phyloP scores from a whole-genome alignment of 192 early-diverging fungal species.

The Dispira parvispora region DNA sequence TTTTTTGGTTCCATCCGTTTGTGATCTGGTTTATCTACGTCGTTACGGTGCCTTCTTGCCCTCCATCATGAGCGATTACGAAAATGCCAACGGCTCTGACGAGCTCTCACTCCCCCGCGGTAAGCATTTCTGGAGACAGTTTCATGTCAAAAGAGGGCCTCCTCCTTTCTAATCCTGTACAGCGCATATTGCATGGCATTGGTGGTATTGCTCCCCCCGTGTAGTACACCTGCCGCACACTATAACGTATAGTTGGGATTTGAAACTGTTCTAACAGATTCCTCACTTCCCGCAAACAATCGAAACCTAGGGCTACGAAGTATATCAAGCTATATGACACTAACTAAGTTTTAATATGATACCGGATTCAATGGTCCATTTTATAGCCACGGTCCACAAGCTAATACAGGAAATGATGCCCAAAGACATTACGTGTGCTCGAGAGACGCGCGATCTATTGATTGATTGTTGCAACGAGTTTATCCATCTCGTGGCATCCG shows the following conservation, averaged over 20 bases:
- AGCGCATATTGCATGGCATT: background rate
- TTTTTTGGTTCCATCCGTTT: background rate
- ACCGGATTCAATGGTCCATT: background rate
- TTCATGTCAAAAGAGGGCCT: background rate
- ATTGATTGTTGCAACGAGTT: constrained; percentile 95
- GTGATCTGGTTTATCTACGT: background rate
- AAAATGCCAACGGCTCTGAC: constrained; percentile 43
- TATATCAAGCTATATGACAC: background rate
- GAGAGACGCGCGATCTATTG: constrained; percentile 87
- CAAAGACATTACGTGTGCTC: constrained; percentile 74
- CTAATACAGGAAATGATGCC: constrained; percentile 95
- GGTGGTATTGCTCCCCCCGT: too few relatives aligned
- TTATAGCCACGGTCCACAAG: constrained; percentile 75
- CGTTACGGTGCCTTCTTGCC: background rate
- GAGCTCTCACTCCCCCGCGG: constrained; percentile 83
- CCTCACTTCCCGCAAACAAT: background rate
- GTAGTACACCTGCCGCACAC: background rate
- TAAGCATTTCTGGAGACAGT: constrained; percentile 13
- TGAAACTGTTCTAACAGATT: background rate
- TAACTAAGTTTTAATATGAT: constrained; percentile 6
- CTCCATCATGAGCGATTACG: constrained; percentile 40
- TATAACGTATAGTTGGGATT: background rate
- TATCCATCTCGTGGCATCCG: constrained; percentile 83
- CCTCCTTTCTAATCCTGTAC: background rate
- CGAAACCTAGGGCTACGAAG: background rate